Base-by-base conservation (phyloP, 495 filamentous ascomycete genomes). In the Hypoxylon fuscum region DNA sequence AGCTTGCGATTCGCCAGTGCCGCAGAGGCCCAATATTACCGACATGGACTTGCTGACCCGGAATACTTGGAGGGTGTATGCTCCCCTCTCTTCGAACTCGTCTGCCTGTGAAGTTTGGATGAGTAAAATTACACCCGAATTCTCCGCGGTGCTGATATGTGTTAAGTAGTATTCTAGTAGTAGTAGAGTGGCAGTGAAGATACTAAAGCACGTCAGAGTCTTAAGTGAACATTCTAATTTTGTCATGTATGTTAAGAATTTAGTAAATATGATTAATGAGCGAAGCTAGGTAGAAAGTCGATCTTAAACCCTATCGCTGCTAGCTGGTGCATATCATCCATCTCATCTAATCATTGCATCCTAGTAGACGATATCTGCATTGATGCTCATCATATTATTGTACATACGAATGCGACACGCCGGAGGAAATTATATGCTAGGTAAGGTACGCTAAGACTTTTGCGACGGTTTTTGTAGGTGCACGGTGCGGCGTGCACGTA, bases 401-500 rank as follows among this genome's bases (percentile, higher is more conserved):
- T 58, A 54, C 61, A 65, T 66, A 45, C 21, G 38, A 64, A 55
- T 52, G 51, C 55, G 32, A 56, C 55, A 55, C 55, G 35, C 55
- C n/a, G n/a, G 55, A 27, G 25, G 25, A 27, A 27, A 27, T 27
- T 59, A 58, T 63, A 52, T 40, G 55, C 37, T 37, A 40, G 45
- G 43, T 43, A 64, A 64, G 50, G 55, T 55, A 40, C 31, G 54
- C 62, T 60, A 54, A 65, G 43, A 55, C 44, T 44, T 3, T n/a
- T n/a, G n/a, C n/a, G n/a, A n/a, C n/a, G n/a, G n/a, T n/a, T n/a
- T n/a, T n/a, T 55, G 14, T 60, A 51, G 5, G 11, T 23, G 10
- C 15, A 66, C 62, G 51, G 62, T 5, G 23, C 2, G 45, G 55
- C n/a, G 62, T 38, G 34, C 5, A 10, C 15, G 12, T 9, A 14